A percentile compares a stretch with the other conserved stretches of the same genome.
Evolutionary conservation across 208 protist species (phyloP).

Genomic region (Trichomonas vaginalis): DNA sequence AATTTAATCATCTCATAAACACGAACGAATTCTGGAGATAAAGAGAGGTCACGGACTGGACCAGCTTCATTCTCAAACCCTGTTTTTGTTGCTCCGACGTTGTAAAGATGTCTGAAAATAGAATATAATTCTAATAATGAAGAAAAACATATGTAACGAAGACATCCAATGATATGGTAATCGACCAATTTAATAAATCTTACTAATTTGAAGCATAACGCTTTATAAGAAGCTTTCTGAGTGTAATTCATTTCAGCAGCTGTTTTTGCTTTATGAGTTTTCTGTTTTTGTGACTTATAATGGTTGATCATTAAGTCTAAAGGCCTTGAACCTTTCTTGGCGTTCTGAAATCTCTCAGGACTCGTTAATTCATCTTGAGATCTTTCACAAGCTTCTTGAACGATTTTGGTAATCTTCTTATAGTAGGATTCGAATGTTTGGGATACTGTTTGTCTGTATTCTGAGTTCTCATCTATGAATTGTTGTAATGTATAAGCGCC

Average conservation of each 20-base stretch:
- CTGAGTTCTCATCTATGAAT: not conserved
- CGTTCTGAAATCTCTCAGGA: not conserved
- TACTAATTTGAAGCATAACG: not conserved
- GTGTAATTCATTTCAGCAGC: not conserved
- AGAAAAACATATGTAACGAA: not conserved
- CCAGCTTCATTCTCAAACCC: not conserved
- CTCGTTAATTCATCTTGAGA: not conserved
- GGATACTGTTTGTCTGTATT: not conserved
- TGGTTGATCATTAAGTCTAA: not conserved
- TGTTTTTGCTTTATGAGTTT: not conserved
- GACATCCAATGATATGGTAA: not conserved
- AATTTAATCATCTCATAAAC: not conserved
- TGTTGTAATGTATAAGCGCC: not conserved
- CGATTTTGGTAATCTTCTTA: not conserved
- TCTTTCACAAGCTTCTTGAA: not conserved
- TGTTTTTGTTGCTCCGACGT: not conserved
- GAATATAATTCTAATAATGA: not conserved
- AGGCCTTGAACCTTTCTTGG: not conserved
- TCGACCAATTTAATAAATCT: not conserved
- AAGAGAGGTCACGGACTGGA: not conserved
- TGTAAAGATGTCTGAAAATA: not conserved
- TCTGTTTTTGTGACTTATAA: not conserved
- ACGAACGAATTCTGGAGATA: not conserved
- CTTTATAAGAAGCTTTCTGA: not conserved
- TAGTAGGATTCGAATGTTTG: not conserved